Evolutionary conservation across 2,329 filamentous ascomycete species (phyloP), one percentile per base, ranked within the genome.

Genomic region (Sarocladium brachiariae): DNA sequence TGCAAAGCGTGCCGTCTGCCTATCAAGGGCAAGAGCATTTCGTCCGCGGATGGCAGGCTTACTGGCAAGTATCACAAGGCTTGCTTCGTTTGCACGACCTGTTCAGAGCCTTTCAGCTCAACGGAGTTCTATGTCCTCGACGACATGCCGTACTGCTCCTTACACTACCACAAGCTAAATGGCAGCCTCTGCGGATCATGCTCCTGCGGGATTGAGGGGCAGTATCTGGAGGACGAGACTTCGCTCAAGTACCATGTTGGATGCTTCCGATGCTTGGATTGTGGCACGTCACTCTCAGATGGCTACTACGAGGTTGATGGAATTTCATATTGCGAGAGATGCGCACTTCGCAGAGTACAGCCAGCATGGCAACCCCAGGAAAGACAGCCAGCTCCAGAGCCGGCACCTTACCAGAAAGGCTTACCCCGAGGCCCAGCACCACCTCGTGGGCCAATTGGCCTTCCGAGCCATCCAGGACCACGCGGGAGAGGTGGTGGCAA

Each of bases 11-110:
- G 93, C 66, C 75, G 80, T 3, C 73, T 86, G 41, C 72, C 77
- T 6, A 97, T 99, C 59, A 80, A 82, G 39, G 92, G 90, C 18
- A 97, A 96, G 70, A 96, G 90, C 1, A 84, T 99, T 52, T 95
- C 92, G 30, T 95, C 90, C 13, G 90, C 90, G 1, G 93, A 96
- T 59, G 93, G 93, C 14, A 84, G 91, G 21, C 74, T 99, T 21
- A 95, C 89, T 0, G 93, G 93, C 9, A 85, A 90, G 55, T 99
- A 96, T 66, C 93, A 99, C 74, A 95, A 95, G 66, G 80, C 86
- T 4, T 99, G 92, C 66, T 97, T 99, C 63, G 87, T 92, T 10
- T 99, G 93, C 75, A 80, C 82, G 4, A 90, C 86, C 1, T 99
- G 93, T 71, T 74, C 75, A 10, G 77, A 83, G 50, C 85, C 90